phyloP scores from a whole-genome alignment of 441 rosid genomes.

The Eutrema salsugineum region DNA sequence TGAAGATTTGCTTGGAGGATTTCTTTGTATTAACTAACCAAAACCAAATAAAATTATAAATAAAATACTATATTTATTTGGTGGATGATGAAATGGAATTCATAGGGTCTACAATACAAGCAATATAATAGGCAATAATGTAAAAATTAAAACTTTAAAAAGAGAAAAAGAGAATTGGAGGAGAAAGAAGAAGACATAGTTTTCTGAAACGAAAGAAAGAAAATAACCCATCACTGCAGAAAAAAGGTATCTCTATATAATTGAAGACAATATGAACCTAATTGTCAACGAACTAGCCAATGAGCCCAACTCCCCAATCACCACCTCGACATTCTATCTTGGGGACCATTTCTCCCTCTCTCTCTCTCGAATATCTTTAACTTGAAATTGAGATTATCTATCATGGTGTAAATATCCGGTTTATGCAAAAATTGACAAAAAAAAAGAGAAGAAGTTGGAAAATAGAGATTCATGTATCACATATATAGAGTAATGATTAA shows the following conservation, averaged over 20 bases:
- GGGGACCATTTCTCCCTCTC: constrained; percentile 31
- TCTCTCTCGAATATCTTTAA: neutral
- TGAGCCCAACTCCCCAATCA: constrained; percentile 28
- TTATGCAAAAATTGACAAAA: neutral
- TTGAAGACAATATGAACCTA: constrained; percentile 30
- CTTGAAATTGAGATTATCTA: neutral
- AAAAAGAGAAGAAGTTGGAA: neutral
- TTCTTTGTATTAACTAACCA: neutral
- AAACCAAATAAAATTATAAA: constrained; percentile 2
- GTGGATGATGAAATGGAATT: constrained; percentile 17
- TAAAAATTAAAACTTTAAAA: neutral
- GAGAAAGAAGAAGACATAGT: constrained; percentile 14
- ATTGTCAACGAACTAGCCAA: constrained; percentile 35
- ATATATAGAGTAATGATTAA: constrained; percentile 15
- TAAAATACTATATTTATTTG: neutral
- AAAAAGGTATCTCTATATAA: constrained; percentile 24
- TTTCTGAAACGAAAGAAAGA: constrained; percentile 28
- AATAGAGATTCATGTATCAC: constrained; percentile 16
- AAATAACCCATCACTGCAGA: constrained; percentile 33
- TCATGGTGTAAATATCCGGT: neutral
- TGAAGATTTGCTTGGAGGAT: constrained; percentile 13
- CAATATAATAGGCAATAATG: neutral
- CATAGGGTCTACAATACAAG: constrained; percentile 8
- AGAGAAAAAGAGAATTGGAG: neutral
- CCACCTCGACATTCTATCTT: constrained; percentile 25